These are phyloP conservation scores for Acephala macrosclerotiorum DNA, from an alignment of 2,329 filamentous ascomycete genomes.

Conservation along the genomic window DNA sequence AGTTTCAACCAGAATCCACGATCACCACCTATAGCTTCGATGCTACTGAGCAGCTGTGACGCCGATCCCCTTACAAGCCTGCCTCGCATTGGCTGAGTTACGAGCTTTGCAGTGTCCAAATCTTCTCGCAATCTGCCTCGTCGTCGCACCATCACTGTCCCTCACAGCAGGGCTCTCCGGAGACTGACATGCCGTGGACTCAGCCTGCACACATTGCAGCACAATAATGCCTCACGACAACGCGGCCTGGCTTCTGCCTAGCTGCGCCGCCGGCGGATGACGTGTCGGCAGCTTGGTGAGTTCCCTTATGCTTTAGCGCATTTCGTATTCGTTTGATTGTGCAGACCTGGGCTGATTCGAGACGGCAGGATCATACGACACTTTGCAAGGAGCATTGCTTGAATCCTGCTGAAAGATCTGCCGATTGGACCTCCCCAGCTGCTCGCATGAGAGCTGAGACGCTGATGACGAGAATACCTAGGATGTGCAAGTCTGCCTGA, in stretches of 20 bases:
- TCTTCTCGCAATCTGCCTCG: conserved; percentile 21
- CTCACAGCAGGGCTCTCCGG: conserved; percentile 10
- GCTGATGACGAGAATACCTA: too few species aligned
- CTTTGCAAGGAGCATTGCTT: conserved; percentile 8
- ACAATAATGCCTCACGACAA: conserved; percentile 26
- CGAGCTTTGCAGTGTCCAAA: conserved; percentile 23
- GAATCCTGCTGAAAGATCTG: conserved; percentile 6
- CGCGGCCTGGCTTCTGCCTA: conserved; percentile 27
- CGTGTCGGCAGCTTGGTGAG: conserved; percentile 18
- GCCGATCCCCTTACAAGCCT: conserved; percentile 12
- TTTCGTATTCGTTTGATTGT: conserved; percentile 28
- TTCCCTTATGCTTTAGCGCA: conserved; percentile 21
- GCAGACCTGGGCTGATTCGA: conserved; percentile 26
- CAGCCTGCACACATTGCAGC: conserved; percentile 11
- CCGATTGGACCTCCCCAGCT: conserved; percentile 9
- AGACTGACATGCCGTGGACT: conserved; percentile 14
- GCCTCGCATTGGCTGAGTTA: conserved; percentile 29
- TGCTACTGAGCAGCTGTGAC: conserved; percentile 27
- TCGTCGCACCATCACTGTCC: conserved; percentile 27
- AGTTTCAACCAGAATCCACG: conserved; percentile 25
- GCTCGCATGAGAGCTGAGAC: not conserved
- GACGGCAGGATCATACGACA: conserved; percentile 20
- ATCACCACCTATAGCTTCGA: conserved; percentile 23
- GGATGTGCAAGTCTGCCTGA: conserved; percentile 28
- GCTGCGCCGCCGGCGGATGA: conserved; percentile 23